Base-by-base conservation (phyloP, 1,139 yeast genomes). In the Blastobotrys aristatus region DNA sequence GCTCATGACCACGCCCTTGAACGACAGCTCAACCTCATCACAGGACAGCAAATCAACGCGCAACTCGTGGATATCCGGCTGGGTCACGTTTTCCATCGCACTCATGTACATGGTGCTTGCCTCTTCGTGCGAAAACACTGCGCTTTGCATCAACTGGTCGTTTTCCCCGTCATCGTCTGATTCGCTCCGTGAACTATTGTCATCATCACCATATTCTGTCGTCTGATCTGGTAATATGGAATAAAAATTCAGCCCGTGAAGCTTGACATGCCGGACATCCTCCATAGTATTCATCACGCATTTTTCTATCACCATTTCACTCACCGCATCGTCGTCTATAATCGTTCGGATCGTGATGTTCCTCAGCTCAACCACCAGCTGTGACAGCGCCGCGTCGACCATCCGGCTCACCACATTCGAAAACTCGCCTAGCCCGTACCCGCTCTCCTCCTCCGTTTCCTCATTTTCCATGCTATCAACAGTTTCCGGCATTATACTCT, bases 41-140 rank as follows among this genome's bases (percentile, higher is more conserved):
- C 56, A 50, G 60, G 43, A 61, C 41, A 48, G 52, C 26, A 44
- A 48, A 38, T 29, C 60, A 40, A n/a, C 56, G 43, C 26, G 44
- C 43, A 10, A 45, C 26, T 17, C 52, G n/a, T 43, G 44, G 3
- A 47, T 37, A 14, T 44, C 50, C 14, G 21, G 20, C 2, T 41
- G 30, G 7, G 40, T 22, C 4, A 51, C 42, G 16, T 53, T 52
- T 27, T 65, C 55, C 50, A 56, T 52, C 1, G 96, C 95, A 65
- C 95, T 86, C 90, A 86, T 80, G 61, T 86, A 88, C 29, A 88
- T 75, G 1, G 94, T 82, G 42, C 80, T 76, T 2, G 85, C 84
- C 53, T 83, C 84, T 46, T 77, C 81, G 47, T 79, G 84, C 0
- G 92, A 80, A 57, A 82, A 82, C 34, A 80, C 71, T 68, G 80